Base-by-base conservation (phyloP, 805 yeast genomes). In the Suhomyces prunicola region DNA sequence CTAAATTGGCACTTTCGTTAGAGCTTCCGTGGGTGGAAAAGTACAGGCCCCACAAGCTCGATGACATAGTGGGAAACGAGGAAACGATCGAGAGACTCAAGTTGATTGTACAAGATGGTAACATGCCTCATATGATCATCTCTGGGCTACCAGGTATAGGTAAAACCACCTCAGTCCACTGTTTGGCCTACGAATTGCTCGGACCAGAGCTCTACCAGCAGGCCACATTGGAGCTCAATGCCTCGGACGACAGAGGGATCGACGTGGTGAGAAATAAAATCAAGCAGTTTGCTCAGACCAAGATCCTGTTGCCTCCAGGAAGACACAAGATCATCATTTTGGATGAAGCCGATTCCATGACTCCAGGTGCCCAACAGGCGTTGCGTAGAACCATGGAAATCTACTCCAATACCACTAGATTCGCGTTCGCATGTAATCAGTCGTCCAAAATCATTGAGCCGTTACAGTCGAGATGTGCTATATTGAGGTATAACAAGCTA, bases 131-230 rank as follows among this genome's bases (percentile, higher is more conserved):
- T 71, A 77, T 94, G 81, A 92, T 94, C 61, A 88, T 94, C 45
- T 87, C 94, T n/a, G 96, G 99, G 2, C 73, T 90, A 46, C 99
- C 99, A 2, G 99, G 99, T 60, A 93, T 94, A 52, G 99, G 99
- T 42, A 94, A 94, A 68, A 94, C 99, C 2, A 94, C 99, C 0
- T 87, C 97, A 2, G 83, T 94, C 5, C 89, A 88, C 55, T 92
- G 97, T 72, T 79, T 94, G 27, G 97, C 98, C 0, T 80, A 83
- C 50, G 96, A 88, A 64, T 71, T 94, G 42, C 75, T 94, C 29
- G 97, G 96, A 0, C 72, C 70, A 4, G 81, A 81, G 17, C 73
- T 83, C 24, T 86, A 86, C 60, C 75, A 78, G 36, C 93, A 87
- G 58, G 99, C 97, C 0, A 93, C 93, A 0, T 72, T 94, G 53